Conservation (phyloP, 2,329 filamentous ascomycete genomes). For the Colletotrichum sp. region DNA sequence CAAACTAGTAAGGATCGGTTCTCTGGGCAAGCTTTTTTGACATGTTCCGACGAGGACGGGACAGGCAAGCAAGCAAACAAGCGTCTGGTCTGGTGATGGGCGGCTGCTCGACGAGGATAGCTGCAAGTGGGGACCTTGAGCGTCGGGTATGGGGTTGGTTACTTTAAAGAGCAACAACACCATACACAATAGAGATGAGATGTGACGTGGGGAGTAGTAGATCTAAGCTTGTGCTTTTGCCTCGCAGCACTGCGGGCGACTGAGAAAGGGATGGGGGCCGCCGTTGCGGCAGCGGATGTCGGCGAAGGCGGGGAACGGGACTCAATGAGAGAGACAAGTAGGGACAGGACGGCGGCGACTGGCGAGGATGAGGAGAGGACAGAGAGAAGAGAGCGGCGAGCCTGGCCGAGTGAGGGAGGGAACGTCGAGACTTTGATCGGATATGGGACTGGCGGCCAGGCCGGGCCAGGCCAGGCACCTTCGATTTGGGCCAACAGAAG, state of each 20-base stretch:
- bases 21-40: conserved; percentile 8
- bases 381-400: conserved; percentile 13
- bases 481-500: neutral
- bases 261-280: neutral
- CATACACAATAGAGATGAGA: conserved; percentile 8
- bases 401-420: conserved; percentile 13
- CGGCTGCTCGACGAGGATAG: conserved; percentile 1
- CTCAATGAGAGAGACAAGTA: conserved; percentile 9
- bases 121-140: conserved; percentile 15
- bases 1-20: conserved; percentile 15
- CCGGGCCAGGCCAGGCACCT: conserved; percentile 1
- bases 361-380: conserved; percentile 5
- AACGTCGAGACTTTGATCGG: conserved; percentile 20
- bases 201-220: conserved; percentile 11
- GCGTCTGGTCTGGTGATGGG: neutral
- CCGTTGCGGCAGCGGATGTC: conserved; percentile 12
- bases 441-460: conserved; percentile 15
- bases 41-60: conserved; percentile 10
- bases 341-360: neutral
- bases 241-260: neutral
- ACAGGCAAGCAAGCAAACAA: conserved; percentile 1
- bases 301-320: conserved; percentile 10
- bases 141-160: conserved; percentile 15
- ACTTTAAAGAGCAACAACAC: conserved; percentile 17
- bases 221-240: neutral